A percentile compares a stretch with the other conserved stretches of the same genome.
phyloP scores from a whole-genome alignment of 2,329 filamentous ascomycete genomes.

The Botrytis medusae region DNA sequence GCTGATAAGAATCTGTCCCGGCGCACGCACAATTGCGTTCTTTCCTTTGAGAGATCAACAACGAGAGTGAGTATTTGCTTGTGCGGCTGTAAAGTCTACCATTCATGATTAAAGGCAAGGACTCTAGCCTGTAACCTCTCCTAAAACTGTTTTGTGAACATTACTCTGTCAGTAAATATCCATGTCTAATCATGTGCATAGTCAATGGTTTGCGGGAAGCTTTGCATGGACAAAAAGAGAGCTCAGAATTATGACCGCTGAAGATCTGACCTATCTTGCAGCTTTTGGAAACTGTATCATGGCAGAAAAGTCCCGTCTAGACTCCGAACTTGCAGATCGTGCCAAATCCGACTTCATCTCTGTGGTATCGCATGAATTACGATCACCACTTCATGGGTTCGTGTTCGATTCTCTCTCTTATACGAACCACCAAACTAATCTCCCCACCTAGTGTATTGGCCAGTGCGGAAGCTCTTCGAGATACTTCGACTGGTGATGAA shows the following conservation, averaged over 20 bases:
- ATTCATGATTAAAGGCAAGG: not conserved
- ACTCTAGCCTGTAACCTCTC: not conserved
- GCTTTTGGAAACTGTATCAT: slow-evolving; percentile 56
- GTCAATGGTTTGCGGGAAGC: slow-evolving; percentile 48
- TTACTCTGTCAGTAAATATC: not conserved
- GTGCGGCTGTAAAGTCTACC: too few species aligned
- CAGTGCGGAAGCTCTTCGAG: slow-evolving; percentile 51
- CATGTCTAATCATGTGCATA: slow-evolving; percentile 4
- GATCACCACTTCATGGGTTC: slow-evolving; percentile 57
- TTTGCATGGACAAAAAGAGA: slow-evolving; percentile 49
- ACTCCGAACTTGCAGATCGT: slow-evolving; percentile 41
- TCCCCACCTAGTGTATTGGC: slow-evolving; percentile 46
- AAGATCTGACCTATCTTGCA: slow-evolving; percentile 49
- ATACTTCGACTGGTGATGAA: slow-evolving; percentile 46
- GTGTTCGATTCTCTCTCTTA: not conserved
- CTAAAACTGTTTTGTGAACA: not conserved
- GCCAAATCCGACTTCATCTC: slow-evolving; percentile 59
- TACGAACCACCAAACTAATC: not conserved
- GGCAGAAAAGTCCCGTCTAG: slow-evolving; percentile 52
- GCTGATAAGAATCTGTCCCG: slow-evolving; percentile 41
- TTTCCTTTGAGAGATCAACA: slow-evolving; percentile 49
- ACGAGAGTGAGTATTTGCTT: slow-evolving; percentile 35
- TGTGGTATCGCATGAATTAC: slow-evolving; percentile 60
- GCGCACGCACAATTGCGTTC: slow-evolving; percentile 47
- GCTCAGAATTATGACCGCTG: slow-evolving; percentile 45